These are phyloP conservation scores for Diaporthe aspalathi DNA, from an alignment of 2,329 filamentous ascomycete species.

Conservation along the genomic window DNA sequence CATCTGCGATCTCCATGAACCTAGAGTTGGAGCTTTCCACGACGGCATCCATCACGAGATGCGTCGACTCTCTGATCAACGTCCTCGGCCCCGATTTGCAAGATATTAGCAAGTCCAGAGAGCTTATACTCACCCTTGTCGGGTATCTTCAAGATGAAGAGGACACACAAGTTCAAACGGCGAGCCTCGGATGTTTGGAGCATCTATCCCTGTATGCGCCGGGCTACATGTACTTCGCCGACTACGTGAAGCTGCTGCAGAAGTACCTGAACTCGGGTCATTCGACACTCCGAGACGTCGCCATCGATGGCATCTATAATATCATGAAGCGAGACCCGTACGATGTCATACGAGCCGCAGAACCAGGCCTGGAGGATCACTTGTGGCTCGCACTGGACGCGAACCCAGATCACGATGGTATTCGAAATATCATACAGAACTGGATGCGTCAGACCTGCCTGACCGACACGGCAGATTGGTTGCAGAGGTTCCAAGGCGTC, in stretches of 20 bases:
- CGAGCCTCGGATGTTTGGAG: constrained; percentile 85
- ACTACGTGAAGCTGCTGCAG: constrained; percentile 87
- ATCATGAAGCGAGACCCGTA: constrained; percentile 93
- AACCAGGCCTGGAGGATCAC: constrained; percentile 85
- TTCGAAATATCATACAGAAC: constrained; percentile 89
- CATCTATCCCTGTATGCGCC: constrained; percentile 94
- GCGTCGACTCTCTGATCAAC: constrained; percentile 95
- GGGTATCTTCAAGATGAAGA: constrained; percentile 83
- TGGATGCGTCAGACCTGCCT: constrained; percentile 94
- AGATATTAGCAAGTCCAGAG: constrained; percentile 89
- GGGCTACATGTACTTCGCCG: constrained; percentile 83
- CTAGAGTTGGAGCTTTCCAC: constrained; percentile 88
- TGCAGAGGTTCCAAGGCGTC: constrained; percentile 87
- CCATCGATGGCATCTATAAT: constrained; percentile 90
- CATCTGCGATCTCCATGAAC: constrained; percentile 86
- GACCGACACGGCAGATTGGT: constrained; percentile 83
- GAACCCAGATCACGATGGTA: constrained; percentile 78
- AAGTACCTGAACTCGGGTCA: constrained; percentile 78
- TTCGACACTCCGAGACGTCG: constrained; percentile 78
- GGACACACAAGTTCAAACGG: constrained; percentile 76
- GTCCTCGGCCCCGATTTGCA: constrained; percentile 95
- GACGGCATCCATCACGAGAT: constrained; percentile 83
- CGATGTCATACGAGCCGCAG: constrained; percentile 81
- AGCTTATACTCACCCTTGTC: constrained; percentile 89
- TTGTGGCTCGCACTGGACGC: constrained; percentile 91